These are phyloP conservation scores for Solioccasus polychromus DNA, from an alignment of 768 basidiomycete genomes.

Conservation along the genomic window DNA sequence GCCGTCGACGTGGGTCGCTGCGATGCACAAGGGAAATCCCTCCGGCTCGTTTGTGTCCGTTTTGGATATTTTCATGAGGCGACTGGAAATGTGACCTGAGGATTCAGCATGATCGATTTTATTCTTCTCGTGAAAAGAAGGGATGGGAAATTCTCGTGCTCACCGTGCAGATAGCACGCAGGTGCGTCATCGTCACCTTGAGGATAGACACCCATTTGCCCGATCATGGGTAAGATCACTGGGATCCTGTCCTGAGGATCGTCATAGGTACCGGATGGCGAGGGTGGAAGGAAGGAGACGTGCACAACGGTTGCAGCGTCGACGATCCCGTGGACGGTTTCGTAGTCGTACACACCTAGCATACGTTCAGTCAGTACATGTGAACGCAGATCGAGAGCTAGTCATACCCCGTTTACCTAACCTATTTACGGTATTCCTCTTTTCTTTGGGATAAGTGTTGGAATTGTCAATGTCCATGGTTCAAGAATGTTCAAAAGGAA, in stretches of 20 bases:
- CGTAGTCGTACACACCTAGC: slow-evolving; percentile 22
- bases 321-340: slow-evolving; percentile 21
- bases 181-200: slow-evolving; percentile 4
- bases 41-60: not conserved
- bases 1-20: slow-evolving; percentile 25
- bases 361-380: too few species aligned
- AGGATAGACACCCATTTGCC: slow-evolving; percentile 21
- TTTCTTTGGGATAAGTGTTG: slow-evolving; percentile 38
- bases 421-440: slow-evolving; percentile 24
- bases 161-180: slow-evolving; percentile 24
- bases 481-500: not conserved
- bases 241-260: slow-evolving; percentile 13
- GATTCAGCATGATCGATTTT: not conserved
- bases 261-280: slow-evolving; percentile 11
- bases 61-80: slow-evolving; percentile 24
- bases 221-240: slow-evolving; percentile 26
- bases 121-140: too few species aligned
- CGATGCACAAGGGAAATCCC: slow-evolving; percentile 19
- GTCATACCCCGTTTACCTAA: slow-evolving; percentile 25
- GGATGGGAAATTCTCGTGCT: not conserved
- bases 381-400: too few species aligned
- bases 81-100: slow-evolving; percentile 22
- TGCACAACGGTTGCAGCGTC: slow-evolving; percentile 23
- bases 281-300: slow-evolving; percentile 22
- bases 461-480: slow-evolving; percentile 48